Evolutionary conservation across 139 green algal genomes (phyloP).

Genomic region (Chlorokybus atmophyticus): DNA sequence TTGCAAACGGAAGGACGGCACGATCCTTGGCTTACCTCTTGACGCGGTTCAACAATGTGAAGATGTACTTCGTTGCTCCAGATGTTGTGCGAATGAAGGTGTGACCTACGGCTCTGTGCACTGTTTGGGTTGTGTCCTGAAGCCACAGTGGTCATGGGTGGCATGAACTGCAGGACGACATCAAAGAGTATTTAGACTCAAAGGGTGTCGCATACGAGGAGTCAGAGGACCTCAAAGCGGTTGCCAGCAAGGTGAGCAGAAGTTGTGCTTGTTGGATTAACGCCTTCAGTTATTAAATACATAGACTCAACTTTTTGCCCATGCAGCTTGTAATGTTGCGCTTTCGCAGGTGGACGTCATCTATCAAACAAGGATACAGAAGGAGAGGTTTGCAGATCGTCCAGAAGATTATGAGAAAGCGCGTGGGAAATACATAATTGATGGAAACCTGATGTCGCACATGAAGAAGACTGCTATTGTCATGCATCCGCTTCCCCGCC

Average conservation of each 20-base stretch:
- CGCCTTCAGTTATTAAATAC: too few relatives aligned
- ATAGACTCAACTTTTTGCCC: too few relatives aligned
- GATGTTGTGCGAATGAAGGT: slow-evolving; percentile 83
- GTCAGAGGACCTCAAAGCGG: slow-evolving; percentile 46
- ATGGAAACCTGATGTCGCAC: slow-evolving; percentile 60
- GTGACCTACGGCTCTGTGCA: not conserved
- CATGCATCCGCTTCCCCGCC: slow-evolving; percentile 91
- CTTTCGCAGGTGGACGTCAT: slow-evolving; percentile 81
- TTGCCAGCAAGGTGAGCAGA: too few relatives aligned
- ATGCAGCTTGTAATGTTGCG: too few relatives aligned
- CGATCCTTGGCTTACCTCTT: slow-evolving; percentile 75
- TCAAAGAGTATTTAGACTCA: slow-evolving; percentile 70
- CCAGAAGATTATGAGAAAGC: slow-evolving; percentile 30
- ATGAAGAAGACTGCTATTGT: slow-evolving; percentile 68
- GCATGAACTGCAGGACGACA: slow-evolving; percentile 61
- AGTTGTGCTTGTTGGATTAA: too few relatives aligned
- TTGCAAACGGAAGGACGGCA: slow-evolving; percentile 90
- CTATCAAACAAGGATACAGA: slow-evolving; percentile 97
- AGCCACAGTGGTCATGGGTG: too few relatives aligned
- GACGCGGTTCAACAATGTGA: slow-evolving; percentile 70
- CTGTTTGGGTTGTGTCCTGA: too few relatives aligned
- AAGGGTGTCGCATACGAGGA: slow-evolving; percentile 72
- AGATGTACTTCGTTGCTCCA: slow-evolving; percentile 93
- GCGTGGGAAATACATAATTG: slow-evolving; percentile 76
- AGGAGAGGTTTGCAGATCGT: slow-evolving; percentile 74